Evolutionary conservation across 2,329 filamentous ascomycete genomes (phyloP), one percentile per base, ranked within the genome.

Genomic region (Graphilbum fragrans): DNA sequence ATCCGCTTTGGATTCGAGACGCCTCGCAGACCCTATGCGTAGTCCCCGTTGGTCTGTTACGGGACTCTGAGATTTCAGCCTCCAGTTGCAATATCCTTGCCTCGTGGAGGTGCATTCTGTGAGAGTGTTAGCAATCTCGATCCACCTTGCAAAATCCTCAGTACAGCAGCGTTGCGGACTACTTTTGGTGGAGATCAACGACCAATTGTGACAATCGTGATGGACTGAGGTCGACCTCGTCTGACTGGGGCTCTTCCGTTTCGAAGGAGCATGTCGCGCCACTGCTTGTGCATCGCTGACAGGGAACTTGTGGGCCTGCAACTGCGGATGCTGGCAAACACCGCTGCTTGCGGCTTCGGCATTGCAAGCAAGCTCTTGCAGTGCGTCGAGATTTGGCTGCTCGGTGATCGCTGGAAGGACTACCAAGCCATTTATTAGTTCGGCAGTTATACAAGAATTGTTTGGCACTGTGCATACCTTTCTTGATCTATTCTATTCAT

Each of bases 261-360:
- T 40, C 38, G 29, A 40, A 40, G 12, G 38, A 40, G 22, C 38
- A 40, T 21, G 32, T 35, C 38, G 32, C 27, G 4, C 32, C 32
- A 17, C 29, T 40, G 31, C 38, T 17, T 16, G 38, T 17, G 18
- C 38, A 40, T 8, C 38, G 38, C 17, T 35, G 38, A 32, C 38
- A 40, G 16, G 38, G 32, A 3, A 31, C 32, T 7, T 21, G 23
- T 18, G 23, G n/a, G 31, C 32, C 23, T 27, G 23, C 19, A 17
- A 11, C 22, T 16, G 33, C 38, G 1, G 32, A n/a, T 3, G 38
- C n/a, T 6, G 32, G 10, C n/a, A 40, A 22, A 16, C 38, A 40
- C 9, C 38, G 32, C 32, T 40, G 38, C 22, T 40, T 40, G n/a
- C 38, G 38, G 17, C 38, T 40, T n/a, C 38, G 38, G 38, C 38